These are phyloP conservation scores for Pyrenopolyporus hunteri DNA, from an alignment of 495 filamentous ascomycete genomes.

Conservation along the genomic window DNA sequence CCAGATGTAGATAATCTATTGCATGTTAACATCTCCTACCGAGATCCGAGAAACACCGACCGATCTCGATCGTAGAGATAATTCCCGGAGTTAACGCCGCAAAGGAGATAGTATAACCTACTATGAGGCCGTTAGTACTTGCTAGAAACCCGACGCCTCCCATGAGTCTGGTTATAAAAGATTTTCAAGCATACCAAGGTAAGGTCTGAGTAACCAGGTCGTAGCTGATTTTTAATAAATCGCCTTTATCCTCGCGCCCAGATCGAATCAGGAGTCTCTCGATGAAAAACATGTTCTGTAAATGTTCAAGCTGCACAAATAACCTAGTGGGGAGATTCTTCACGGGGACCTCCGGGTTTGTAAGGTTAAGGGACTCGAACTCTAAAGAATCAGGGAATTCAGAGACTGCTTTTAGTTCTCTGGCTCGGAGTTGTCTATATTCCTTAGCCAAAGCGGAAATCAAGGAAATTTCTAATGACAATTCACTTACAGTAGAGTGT, in stretches of 20 bases:
- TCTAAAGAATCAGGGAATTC: conserved; percentile 42
- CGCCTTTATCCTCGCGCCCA: conserved; percentile 54
- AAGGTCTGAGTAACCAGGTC: conserved; percentile 51
- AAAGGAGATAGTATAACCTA: conserved; percentile 21
- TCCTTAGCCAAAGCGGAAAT: not conserved
- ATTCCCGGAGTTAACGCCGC: not conserved
- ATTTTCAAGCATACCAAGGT: conserved; percentile 24
- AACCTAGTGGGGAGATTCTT: conserved; percentile 31
- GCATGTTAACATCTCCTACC: not conserved
- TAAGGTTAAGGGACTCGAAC: conserved; percentile 41
- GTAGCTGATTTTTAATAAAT: conserved; percentile 60
- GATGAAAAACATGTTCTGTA: conserved; percentile 65
- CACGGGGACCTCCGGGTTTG: conserved; percentile 39
- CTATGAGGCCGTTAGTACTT: conserved; percentile 6
- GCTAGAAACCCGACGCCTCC: not conserved
- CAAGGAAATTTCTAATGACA: not conserved
- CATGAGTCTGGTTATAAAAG: not conserved
- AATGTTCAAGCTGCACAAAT: conserved; percentile 57
- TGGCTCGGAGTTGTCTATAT: conserved; percentile 27
- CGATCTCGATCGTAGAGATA: not conserved
- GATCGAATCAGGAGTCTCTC: conserved; percentile 62
- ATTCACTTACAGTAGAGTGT: conserved; percentile 53
- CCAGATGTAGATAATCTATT: conserved; percentile 50
- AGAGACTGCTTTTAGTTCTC: conserved; percentile 22
- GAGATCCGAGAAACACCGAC: not conserved